Evolutionary conservation across 306 rosid genomes (phyloP).

Genomic region (Cucurbita pepo): DNA sequence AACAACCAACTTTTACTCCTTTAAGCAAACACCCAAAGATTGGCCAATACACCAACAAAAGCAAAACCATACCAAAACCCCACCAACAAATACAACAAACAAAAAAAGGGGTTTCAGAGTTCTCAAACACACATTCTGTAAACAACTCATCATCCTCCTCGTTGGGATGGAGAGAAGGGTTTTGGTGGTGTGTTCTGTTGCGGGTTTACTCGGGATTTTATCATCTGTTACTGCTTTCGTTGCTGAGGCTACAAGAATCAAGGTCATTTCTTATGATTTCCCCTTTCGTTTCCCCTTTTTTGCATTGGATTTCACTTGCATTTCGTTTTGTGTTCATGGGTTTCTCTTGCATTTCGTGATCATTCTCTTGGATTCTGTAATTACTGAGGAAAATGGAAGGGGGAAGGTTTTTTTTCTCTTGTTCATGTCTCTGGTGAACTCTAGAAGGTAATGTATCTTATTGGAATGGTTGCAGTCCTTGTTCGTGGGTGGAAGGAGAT

Average conservation of each 20-base stretch:
- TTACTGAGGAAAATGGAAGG: neutral
- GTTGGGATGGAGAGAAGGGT: constrained; percentile 49
- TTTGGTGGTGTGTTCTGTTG: constrained; percentile 29
- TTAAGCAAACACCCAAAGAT: constrained; percentile 1
- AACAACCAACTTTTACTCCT: neutral
- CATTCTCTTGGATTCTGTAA: neutral
- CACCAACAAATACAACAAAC: neutral
- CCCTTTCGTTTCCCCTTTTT: neutral
- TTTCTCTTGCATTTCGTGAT: neutral
- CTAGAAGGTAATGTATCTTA: neutral
- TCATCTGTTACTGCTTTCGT: constrained; percentile 65
- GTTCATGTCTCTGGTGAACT: neutral
- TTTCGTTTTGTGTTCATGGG: neutral
- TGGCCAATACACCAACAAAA: neutral
- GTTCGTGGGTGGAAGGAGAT: too few relatives aligned
- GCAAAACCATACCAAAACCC: neutral
- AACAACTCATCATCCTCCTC: neutral
- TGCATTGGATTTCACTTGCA: neutral
- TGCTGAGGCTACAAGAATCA: constrained; percentile 72
- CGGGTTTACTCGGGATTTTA: constrained; percentile 50
- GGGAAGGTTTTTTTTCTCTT: neutral
- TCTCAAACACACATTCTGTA: neutral
- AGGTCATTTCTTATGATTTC: constrained; percentile 25
- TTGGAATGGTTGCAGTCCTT: neutral
- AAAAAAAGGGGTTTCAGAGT: neutral